Evolutionary conservation across 2,329 filamentous ascomycete species (phyloP).

Genomic region (Fusarium keratoplasticum): DNA sequence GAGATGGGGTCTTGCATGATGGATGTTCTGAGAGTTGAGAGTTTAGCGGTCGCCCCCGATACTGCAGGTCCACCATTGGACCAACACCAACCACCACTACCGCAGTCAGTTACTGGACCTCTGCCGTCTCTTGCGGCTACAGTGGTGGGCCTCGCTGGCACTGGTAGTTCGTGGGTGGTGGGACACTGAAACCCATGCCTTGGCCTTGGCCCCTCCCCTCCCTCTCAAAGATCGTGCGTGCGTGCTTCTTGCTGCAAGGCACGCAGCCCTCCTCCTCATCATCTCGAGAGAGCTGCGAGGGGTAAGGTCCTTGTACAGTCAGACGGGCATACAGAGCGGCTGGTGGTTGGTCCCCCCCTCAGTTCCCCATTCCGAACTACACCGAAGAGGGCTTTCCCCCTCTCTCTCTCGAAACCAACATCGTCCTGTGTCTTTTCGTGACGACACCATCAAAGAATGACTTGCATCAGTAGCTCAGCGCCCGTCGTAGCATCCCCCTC

Average conservation of each 20-base stretch:
- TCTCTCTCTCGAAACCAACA: conserved; percentile 12
- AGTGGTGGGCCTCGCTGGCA: background rate
- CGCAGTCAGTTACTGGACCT: background rate
- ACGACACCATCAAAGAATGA: conserved; percentile 32
- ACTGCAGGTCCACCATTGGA: conserved; percentile 10
- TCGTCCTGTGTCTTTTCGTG: conserved; percentile 17
- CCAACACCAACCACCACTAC: background rate
- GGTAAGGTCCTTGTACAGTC: conserved; percentile 1
- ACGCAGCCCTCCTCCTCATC: conserved; percentile 22
- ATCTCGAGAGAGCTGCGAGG: conserved; percentile 24
- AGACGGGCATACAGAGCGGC: conserved; percentile 14
- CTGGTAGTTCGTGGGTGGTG: conserved; percentile 13
- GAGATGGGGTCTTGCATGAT: background rate
- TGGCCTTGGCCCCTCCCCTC: background rate
- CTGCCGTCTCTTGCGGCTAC: background rate
- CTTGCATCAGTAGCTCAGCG: conserved; percentile 37
- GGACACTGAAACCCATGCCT: conserved; percentile 22
- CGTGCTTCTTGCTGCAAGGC: conserved; percentile 35
- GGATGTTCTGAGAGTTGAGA: background rate
- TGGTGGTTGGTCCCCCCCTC: conserved; percentile 24
- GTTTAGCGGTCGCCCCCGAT: background rate
- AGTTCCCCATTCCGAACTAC: conserved; percentile 8
- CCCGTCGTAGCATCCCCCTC: conserved; percentile 5
- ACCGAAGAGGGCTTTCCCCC: background rate
- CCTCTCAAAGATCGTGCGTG: background rate